Evolutionary conservation across 1,284 basidiomycete genomes (phyloP), one percentile per base, ranked within the genome.

Genomic region (Ceratobasidium sp.): DNA sequence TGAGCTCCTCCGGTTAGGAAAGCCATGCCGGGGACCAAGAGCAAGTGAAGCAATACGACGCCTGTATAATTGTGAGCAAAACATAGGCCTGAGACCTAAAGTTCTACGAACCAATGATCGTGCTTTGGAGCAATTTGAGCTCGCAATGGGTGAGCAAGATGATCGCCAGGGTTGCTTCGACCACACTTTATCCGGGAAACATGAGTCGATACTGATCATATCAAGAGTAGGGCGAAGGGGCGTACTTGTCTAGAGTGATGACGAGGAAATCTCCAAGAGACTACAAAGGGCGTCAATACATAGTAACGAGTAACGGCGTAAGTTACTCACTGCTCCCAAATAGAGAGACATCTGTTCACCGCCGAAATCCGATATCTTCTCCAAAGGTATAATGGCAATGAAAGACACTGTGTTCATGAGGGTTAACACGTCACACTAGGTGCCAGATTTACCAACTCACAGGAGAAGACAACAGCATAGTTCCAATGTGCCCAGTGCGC

Each of bases 181-280:
- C 65, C 3, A 67, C 51, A 29, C 65, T 67, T 19, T 11, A n/a
- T n/a, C n/a, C n/a, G n/a, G n/a, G n/a, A n/a, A n/a, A n/a, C n/a
- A n/a, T n/a, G n/a, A n/a, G n/a, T n/a, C n/a, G n/a, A n/a, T n/a
- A n/a, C n/a, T n/a, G n/a, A n/a, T n/a, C n/a, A n/a, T n/a, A n/a
- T n/a, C n/a, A n/a, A n/a, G n/a, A n/a, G n/a, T n/a, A n/a, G n/a
- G n/a, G n/a, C n/a, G n/a, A n/a, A 57, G 6, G 15, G 27, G 29
- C 65, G 1, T 19, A 67, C 65, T 75, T 75, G 44, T 45, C 53
- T 14, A 75, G 51, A n/a, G 75, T 72, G 54, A 75, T 75, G 31
- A 47, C 50, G 47, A 75, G 62, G 29, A 75, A 65, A 36, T 75
- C 75, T 36, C 75, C 75, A 17, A 75, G 31, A n/a, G n/a, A n/a